Evolutionary conservation across 495 filamentous ascomycete genomes (phyloP).

Genomic region (Neurospora sp.): DNA sequence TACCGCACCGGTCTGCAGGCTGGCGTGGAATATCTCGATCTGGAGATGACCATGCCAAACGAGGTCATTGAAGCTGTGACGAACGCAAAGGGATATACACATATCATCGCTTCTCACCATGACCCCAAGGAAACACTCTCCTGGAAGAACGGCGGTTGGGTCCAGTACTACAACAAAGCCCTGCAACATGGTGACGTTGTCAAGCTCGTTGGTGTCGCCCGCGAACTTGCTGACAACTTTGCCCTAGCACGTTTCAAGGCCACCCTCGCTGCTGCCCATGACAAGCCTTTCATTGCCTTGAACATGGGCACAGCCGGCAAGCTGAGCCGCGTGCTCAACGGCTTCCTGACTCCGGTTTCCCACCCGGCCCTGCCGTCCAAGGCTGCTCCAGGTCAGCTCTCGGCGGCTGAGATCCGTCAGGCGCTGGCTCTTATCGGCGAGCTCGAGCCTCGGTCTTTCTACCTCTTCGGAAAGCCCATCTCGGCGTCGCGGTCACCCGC

Average conservation of each 20-base stretch:
- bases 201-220: constrained; percentile 86
- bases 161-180: constrained; percentile 75
- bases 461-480: constrained; percentile 80
- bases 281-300: constrained; percentile 79
- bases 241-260: constrained; percentile 72
- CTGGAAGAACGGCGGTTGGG: constrained; percentile 86
- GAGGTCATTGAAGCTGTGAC: constrained; percentile 56
- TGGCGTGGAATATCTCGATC: constrained; percentile 83
- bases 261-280: constrained; percentile 59
- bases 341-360: constrained; percentile 91
- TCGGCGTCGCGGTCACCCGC: constrained; percentile 70
- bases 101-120: constrained; percentile 92
- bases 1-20: constrained; percentile 71
- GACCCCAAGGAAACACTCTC: constrained; percentile 69
- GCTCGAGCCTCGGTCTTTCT: constrained; percentile 67
- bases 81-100: constrained; percentile 54
- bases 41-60: constrained; percentile 83
- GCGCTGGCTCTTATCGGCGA: constrained; percentile 71
- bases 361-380: constrained; percentile 83
- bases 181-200: constrained; percentile 82
- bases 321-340: constrained; percentile 79
- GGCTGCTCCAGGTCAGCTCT: constrained; percentile 90
- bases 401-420: constrained; percentile 75
- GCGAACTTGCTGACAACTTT: constrained; percentile 72
- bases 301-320: constrained; percentile 91